Evolutionary conservation across 176 grass and related monocot species (phyloP), one percentile per base, ranked within the genome.

Genomic region (Aegilops longissima): DNA sequence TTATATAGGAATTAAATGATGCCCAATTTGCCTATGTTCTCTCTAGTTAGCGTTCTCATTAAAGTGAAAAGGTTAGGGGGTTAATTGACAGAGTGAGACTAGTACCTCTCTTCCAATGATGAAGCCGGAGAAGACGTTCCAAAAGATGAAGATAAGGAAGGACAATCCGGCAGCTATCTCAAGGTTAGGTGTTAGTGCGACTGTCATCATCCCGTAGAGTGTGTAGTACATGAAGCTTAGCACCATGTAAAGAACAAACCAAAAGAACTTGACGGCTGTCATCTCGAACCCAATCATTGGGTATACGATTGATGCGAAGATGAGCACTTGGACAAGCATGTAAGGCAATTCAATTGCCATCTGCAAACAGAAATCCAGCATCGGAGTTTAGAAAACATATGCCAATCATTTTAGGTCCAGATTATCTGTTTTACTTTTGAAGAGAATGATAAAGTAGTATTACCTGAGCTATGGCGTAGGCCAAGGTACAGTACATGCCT

Each of bases 121-220:
- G 90, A 95, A 90, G 68, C 93, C 90, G 2, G 93, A 95, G 76
- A 95, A 95, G 83, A 90, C 34, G 40, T 95, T 92, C 93, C 93
- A 95, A 67, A 95, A 84, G 36, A 95, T 84, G 86, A 92, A 95
- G 36, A 95, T 88, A 72, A 90, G 83, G 75, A 95, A 95, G 21
- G 93, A 88, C 54, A 95, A 47, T 23, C 86, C 84, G 16, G 91
- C 86, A 24, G 93, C 93, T 87, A 95, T 95, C 84, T 95, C 93
- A 77, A 73, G 44, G 86, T 90, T 95, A 7, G 93, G 93, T 76
- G 90, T 95, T 58, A 95, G 63, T 58, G 93, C 93, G 16, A 95
- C 93, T 35, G 93, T 92, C 90, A 95, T 84, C 93, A 95, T 95
- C 85, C 93, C 93, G 7, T 86, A 92, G 31, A 95, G 88, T 72